These are phyloP conservation scores for Polysphondylium violaceum DNA, from an alignment of 78 protist species.

Conservation along the genomic window DNA sequence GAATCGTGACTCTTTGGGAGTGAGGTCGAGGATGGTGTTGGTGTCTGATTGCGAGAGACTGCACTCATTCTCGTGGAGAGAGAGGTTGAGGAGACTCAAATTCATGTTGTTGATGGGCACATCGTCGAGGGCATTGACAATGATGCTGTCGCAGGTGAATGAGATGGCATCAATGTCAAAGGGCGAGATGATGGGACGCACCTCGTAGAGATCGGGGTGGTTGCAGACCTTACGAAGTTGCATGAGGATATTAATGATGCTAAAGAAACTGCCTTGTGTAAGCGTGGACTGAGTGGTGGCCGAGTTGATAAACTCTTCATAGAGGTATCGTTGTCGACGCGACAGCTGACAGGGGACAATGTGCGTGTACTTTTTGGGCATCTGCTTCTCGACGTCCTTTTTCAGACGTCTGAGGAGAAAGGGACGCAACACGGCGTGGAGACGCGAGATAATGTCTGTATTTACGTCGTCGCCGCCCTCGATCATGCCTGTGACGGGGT, in stretches of 20 bases:
- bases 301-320: conserved; percentile 93
- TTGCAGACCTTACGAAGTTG: conserved; percentile 96
- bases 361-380: conserved; percentile 91
- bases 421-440: conserved; percentile 94
- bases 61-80: conserved; percentile 25
- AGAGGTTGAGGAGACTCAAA: conserved; percentile 33
- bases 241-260: conserved; percentile 91
- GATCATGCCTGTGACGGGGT: conserved; percentile 86
- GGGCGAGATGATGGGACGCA: conserved; percentile 88
- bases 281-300: conserved; percentile 76
- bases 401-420: conserved; percentile 96
- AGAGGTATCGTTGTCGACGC: conserved; percentile 90
- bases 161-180: conserved; percentile 41
- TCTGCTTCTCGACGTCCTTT: conserved; percentile 91
- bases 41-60: conserved; percentile 4
- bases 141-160: neutral
- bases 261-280: conserved; percentile 71
- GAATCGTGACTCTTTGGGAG: conserved; percentile 2
- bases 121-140: conserved; percentile 4
- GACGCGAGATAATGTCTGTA: conserved; percentile 69
- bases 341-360: conserved; percentile 87
- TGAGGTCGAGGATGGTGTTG: conserved; percentile 7
- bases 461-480: conserved; percentile 77
- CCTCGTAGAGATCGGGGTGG: conserved; percentile 96
- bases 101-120: conserved; percentile 22